Base-by-base conservation (phyloP, 1,139 yeast species). In the Hyphopichia wangnamkhiaoensis region DNA sequence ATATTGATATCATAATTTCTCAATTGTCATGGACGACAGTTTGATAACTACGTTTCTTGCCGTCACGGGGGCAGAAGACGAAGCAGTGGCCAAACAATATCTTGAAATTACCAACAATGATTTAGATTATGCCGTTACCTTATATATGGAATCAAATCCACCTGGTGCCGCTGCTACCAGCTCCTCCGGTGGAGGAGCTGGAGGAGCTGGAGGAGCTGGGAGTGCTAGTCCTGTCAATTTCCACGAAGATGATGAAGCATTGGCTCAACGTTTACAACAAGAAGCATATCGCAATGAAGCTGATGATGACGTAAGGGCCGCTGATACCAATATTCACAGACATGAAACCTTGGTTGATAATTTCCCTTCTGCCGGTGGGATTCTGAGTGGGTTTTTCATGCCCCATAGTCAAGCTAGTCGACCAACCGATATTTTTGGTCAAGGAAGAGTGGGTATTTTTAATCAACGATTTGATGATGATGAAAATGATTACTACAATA, bases 71-170 rank as follows among this genome's bases (percentile, higher is more conserved):
- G 79, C 79, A 5, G 74, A 80, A 2, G 94, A 87, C 55, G 74
- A 79, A 2, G 74, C 74, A 2, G 68, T 79, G 23, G 98, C 98
- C 2, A 71, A 73, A 44, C 90, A 84, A 53, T 94, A 84, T 57
- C 64, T 94, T 34, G 91, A 84, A 23, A 81, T 91, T 64, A 78
- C 94, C 8, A 91, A 83, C 37, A 82, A 83, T 41, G 81, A 89
- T 56, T 60, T 93, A 34, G 96, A 91, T 45, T 78, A 82, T 21
- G 98, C 98, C 0, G 88, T 94, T 6, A 80, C 91, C 9, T 67
- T 94, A 36, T 94, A 68, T 62, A 82, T 87, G 69, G 98, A 94
- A 56, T 68, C 51, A 44, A 66, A 50, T 58, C 67, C 56, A 43
- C 66, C 54, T 46, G 56, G 54, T 14, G 42, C 50, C 18, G 47